Base-by-base conservation (phyloP, 179 eudicot species). In the Heliamphora pulchella region DNA sequence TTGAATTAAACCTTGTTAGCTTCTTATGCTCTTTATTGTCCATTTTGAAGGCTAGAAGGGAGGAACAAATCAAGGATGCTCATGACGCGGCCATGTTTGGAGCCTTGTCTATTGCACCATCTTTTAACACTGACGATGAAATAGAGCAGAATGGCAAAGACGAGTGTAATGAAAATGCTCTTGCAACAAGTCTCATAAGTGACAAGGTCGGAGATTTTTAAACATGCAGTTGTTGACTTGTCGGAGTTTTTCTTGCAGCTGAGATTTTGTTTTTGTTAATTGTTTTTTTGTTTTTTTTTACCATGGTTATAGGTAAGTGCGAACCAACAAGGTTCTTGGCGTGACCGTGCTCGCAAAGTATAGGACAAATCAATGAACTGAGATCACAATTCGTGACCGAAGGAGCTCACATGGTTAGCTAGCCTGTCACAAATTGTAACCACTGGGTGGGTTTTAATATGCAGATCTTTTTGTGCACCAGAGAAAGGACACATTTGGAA, bases 61-160 rank as follows among this genome's bases (percentile, higher is more conserved):
- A 90, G 90, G 97, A 95, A 31, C 80, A 86, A 63, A 79, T 95
- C 44, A 86, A 83, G 87, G 88, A 86, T 77, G 94, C 96, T 78
- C 98, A 95, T 64, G 98, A 95, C 46, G 89, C 91, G 77, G 97
- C 98, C 72, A 95, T 95, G 83, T 95, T 95, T 87, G 98, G 98
- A 83, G 89, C 88, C 48, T 85, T 97, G 31, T 87, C 83, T 22
- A 69, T 80, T 80, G 76, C 86, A 75, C 87, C 82, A 0, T 74
- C 90, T 44, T 78, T 68, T 51, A 75, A 83, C 43, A 83, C 89
- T 59, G 91, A 85, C 50, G 85, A 88, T 71, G 91, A 81, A 78
- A 82, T 46, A 48, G 87, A 84, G 82, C 84, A 80, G 75, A 81
- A 71, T 41, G 79, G 54, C 76, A 76, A 80, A 44, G 79, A 18